Conservation (phyloP, 345 rosid genomes). For the Noccaea bulbosa region DNA sequence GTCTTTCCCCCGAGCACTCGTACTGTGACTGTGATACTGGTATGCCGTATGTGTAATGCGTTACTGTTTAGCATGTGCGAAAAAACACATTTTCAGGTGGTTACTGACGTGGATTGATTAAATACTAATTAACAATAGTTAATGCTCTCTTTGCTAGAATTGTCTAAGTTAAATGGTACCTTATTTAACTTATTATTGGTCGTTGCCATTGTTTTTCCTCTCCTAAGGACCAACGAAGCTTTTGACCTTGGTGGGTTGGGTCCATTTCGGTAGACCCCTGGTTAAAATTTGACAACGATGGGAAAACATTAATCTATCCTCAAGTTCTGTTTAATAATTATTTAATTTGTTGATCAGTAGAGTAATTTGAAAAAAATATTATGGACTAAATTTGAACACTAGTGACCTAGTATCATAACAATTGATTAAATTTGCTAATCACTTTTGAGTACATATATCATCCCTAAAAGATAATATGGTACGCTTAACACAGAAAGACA, state of each 20-base stretch:
- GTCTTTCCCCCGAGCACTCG: background rate
- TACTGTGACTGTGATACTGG: background rate
- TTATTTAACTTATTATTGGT: constrained; percentile 7
- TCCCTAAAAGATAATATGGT: no score
- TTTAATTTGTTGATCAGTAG: background rate
- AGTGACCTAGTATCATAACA: no score
- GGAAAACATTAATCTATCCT: background rate
- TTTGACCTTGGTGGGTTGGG: constrained; percentile 34
- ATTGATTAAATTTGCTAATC: no score
- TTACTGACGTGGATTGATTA: constrained; percentile 27
- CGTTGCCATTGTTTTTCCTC: constrained; percentile 10
- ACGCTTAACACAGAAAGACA: no score
- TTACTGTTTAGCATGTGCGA: constrained; percentile 22
- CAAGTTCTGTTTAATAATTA: no score
- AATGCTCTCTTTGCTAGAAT: constrained; percentile 11
- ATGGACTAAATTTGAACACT: no score
- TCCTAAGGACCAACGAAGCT: background rate
- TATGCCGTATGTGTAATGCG: no score
- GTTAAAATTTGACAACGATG: background rate
- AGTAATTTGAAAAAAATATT: background rate
- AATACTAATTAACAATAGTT: constrained; percentile 1
- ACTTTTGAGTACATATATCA: no score
- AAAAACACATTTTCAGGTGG: constrained; percentile 16
- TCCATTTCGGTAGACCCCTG: constrained; percentile 23
- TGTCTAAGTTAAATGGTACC: background rate